A percentile compares a stretch with the other conserved stretches of the same genome.
Conservation (phyloP, 768 basidiomycete genomes). For the Ephemerocybe angulata region DNA sequence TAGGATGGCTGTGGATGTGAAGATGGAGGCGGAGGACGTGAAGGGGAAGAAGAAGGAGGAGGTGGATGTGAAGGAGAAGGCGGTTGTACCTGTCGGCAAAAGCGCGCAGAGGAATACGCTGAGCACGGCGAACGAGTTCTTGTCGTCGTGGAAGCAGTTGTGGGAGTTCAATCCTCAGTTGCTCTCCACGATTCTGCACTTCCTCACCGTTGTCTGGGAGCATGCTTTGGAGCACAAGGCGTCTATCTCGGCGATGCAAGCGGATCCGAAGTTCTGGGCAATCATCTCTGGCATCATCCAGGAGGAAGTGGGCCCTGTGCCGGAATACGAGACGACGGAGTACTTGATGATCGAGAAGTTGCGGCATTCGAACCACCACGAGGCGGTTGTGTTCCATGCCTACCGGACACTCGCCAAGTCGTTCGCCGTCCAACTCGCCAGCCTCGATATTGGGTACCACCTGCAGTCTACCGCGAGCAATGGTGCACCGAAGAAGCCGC, state of each 20-base stretch:
- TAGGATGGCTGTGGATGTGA: slow-evolving; percentile 41
- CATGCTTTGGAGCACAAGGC: slow-evolving; percentile 71
- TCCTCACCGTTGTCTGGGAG: slow-evolving; percentile 77
- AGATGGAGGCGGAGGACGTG: slow-evolving; percentile 34
- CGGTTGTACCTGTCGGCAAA: slow-evolving; percentile 33
- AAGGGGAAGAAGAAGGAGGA: slow-evolving; percentile 33
- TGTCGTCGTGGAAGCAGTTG: slow-evolving; percentile 67
- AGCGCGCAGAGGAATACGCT: slow-evolving; percentile 50
- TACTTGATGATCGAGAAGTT: slow-evolving; percentile 46
- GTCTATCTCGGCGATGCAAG: slow-evolving; percentile 52
- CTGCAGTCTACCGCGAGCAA: slow-evolving; percentile 37
- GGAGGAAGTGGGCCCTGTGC: slow-evolving; percentile 70
- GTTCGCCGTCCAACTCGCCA: slow-evolving; percentile 69
- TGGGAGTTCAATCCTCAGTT: slow-evolving; percentile 79
- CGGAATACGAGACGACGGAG: slow-evolving; percentile 59
- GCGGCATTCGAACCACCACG: slow-evolving; percentile 53
- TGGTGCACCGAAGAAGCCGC: slow-evolving; percentile 43
- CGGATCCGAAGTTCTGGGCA: slow-evolving; percentile 65
- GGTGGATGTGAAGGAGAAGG: slow-evolving; percentile 33
- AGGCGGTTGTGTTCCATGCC: slow-evolving; percentile 56
- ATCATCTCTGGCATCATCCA: slow-evolving; percentile 59
- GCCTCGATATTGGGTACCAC: slow-evolving; percentile 68
- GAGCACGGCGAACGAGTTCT: slow-evolving; percentile 59
- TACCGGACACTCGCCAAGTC: slow-evolving; percentile 73
- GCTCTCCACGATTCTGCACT: slow-evolving; percentile 68